phyloP scores from a whole-genome alignment of 1,139 yeast species.

The Blastobotrys ciferrii region DNA sequence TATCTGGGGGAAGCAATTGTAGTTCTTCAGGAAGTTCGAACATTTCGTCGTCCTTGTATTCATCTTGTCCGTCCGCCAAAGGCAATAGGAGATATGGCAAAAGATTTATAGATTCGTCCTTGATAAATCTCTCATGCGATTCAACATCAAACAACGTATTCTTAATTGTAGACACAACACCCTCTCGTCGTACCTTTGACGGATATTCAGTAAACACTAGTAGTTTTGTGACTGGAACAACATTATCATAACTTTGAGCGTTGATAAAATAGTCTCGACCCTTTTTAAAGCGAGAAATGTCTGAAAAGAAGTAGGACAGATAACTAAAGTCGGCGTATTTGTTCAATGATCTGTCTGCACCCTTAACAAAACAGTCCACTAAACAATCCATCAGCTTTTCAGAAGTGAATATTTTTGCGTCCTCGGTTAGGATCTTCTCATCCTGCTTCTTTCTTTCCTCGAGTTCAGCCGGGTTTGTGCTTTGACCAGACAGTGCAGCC shows the following conservation, averaged over 20 bases:
- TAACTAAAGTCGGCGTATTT: constrained; percentile 76
- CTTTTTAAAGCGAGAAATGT: constrained; percentile 66
- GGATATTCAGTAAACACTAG: constrained; percentile 83
- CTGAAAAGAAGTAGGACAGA: constrained; percentile 85
- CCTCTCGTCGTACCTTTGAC: constrained; percentile 79
- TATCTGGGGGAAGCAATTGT: constrained; percentile 74
- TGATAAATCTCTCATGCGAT: constrained; percentile 58
- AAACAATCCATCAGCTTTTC: constrained; percentile 70
- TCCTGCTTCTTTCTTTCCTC: constrained; percentile 5
- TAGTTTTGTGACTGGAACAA: constrained; percentile 75
- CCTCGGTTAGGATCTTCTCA: constrained; percentile 2
- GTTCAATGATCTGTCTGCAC: constrained; percentile 69
- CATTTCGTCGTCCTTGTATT: constrained; percentile 78
- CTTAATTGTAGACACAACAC: constrained; percentile 89
- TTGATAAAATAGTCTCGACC: constrained; percentile 79
- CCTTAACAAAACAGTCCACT: constrained; percentile 88
- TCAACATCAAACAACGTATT: constrained; percentile 82
- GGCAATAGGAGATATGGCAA: constrained; percentile 83
- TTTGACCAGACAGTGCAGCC: constrained; percentile 1
- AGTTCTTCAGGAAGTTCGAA: constrained; percentile 86
- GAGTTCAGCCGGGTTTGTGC: constrained; percentile 3
- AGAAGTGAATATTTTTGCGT: constrained; percentile 38
- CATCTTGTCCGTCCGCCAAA: constrained; percentile 70
- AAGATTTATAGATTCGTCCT: constrained; percentile 64
- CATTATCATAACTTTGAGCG: constrained; percentile 67